Evolutionary conservation across 257 asterid genomes (phyloP).

Genomic region (Forsythia viridissima): DNA sequence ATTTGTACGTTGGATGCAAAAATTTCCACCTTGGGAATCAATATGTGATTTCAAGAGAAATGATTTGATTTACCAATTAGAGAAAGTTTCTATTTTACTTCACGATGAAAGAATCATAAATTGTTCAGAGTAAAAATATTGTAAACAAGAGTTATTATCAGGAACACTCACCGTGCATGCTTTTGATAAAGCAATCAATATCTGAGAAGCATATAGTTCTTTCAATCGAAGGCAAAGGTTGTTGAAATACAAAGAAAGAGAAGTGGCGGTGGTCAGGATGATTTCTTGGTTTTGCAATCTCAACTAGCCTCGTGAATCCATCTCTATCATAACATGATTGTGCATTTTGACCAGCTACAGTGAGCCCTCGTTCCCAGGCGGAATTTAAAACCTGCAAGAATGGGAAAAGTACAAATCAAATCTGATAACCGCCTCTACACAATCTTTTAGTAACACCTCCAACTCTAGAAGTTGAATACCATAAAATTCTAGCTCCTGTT

Average conservation of each 20-base stretch:
- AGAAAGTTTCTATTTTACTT: neutral
- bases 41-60: neutral
- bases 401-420: neutral
- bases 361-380: constrained; percentile 62
- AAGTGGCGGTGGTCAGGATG: constrained; percentile 61
- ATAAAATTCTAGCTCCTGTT: neutral
- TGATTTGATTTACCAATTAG: neutral
- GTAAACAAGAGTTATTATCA: neutral
- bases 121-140: constrained; percentile 3
- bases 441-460: neutral
- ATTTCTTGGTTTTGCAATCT: constrained; percentile 62
- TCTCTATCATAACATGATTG: constrained; percentile 54
- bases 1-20: neutral
- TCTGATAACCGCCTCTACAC: neutral
- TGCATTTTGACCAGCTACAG: constrained; percentile 63
- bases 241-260: constrained; percentile 53
- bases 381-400: constrained; percentile 56
- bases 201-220: constrained; percentile 51
- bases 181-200: constrained; percentile 54
- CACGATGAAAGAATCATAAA: neutral
- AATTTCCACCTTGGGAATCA: neutral
- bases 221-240: constrained; percentile 49
- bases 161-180: constrained; percentile 62
- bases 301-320: constrained; percentile 50
- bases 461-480: neutral